phyloP scores from a whole-genome alignment of 2,329 filamentous ascomycete species.

The Pestalotiopsis sp. region DNA sequence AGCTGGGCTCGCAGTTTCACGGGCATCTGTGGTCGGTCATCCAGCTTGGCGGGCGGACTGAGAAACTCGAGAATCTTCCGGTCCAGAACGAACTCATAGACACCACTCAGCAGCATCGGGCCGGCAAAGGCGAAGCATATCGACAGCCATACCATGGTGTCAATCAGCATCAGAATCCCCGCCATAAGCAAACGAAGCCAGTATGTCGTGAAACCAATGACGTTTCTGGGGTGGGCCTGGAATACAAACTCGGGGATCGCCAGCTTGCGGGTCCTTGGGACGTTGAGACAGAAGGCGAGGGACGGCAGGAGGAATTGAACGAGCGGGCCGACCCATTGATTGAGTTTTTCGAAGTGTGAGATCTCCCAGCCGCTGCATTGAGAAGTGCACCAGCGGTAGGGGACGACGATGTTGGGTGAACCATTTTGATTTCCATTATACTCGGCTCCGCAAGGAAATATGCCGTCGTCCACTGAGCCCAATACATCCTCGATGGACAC shows the following conservation, averaged over 20 bases:
- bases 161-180: slow-evolving; percentile 1
- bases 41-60: slow-evolving; percentile 18
- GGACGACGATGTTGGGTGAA: slow-evolving; percentile 26
- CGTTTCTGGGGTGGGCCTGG: slow-evolving; percentile 63
- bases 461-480: slow-evolving; percentile 17
- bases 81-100: slow-evolving; percentile 34
- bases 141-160: slow-evolving; percentile 12
- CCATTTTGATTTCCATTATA: slow-evolving; percentile 25
- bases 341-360: slow-evolving; percentile 27
- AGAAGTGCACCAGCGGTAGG: slow-evolving; percentile 31
- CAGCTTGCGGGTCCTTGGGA: slow-evolving; percentile 35
- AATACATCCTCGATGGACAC: slow-evolving; percentile 22
- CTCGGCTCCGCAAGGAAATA: slow-evolving; percentile 31
- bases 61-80: slow-evolving; percentile 33
- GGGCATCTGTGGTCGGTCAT: slow-evolving; percentile 19
- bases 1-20: slow-evolving; percentile 28
- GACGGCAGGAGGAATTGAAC: slow-evolving; percentile 39
- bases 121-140: slow-evolving; percentile 13
- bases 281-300: slow-evolving; percentile 37
- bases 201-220: slow-evolving; percentile 31
- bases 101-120: slow-evolving; percentile 20
- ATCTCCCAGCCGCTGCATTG: slow-evolving; percentile 34
- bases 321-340: slow-evolving; percentile 36
- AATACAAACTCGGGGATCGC: slow-evolving; percentile 46
- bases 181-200: slow-evolving; percentile 25